Conservation (phyloP, 768 basidiomycete species). For the Kwoniella mangroviensis region DNA sequence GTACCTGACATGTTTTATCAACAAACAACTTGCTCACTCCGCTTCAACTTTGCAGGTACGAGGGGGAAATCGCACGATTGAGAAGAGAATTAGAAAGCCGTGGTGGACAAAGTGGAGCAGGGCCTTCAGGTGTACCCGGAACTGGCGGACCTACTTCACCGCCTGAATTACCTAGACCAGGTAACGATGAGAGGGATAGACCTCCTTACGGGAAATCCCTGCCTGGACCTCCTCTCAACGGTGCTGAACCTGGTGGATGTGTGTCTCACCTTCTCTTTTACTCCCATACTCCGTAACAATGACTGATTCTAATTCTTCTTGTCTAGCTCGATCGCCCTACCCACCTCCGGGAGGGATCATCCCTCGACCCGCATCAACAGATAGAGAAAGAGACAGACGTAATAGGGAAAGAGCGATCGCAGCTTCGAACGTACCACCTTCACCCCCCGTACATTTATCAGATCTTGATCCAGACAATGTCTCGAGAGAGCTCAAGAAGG, state of each 20-base stretch:
- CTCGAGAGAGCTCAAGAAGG: constrained; percentile 63
- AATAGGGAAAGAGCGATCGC: constrained; percentile 30
- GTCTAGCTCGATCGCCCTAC: constrained; percentile 45
- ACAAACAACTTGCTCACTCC: too few species aligned
- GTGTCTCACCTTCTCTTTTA: constrained; percentile 26
- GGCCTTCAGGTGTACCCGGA: constrained; percentile 43
- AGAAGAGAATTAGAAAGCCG: constrained; percentile 69
- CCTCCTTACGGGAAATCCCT: constrained; percentile 52
- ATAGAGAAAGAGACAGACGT: constrained; percentile 50
- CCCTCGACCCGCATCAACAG: constrained; percentile 36
- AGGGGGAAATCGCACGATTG: constrained; percentile 77
- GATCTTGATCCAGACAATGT: constrained; percentile 59
- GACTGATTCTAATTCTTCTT: not conserved
- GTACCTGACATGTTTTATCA: too few species aligned
- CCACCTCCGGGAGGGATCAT: constrained; percentile 33
- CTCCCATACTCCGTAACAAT: not conserved
- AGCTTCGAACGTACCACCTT: constrained; percentile 27
- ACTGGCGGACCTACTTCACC: constrained; percentile 36
- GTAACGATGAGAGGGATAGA: constrained; percentile 29
- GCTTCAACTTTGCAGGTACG: constrained; percentile 62
- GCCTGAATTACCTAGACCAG: constrained; percentile 53
- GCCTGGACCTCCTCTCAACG: constrained; percentile 58
- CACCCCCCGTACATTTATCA: constrained; percentile 49
- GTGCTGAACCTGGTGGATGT: constrained; percentile 57
- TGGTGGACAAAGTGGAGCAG: constrained; percentile 25